phyloP scores from a whole-genome alignment of 768 basidiomycete species.

The Tricholoma sp. region DNA sequence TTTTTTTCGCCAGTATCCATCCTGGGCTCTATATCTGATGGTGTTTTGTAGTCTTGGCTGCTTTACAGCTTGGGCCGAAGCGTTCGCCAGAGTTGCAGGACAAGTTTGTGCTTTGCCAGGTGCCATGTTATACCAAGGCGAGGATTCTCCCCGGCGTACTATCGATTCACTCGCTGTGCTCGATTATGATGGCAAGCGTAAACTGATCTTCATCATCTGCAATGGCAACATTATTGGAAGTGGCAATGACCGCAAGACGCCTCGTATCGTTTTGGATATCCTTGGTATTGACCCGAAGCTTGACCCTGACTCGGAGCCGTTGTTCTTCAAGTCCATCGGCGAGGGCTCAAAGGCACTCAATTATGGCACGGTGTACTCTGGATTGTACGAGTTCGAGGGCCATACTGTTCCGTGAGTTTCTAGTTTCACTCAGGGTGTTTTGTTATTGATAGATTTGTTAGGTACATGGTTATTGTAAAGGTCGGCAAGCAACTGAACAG shows the following conservation, averaged over 20 bases:
- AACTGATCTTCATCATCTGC: conserved; percentile 88
- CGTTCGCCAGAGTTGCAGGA: conserved; percentile 84
- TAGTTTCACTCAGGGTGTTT: conserved; percentile 17
- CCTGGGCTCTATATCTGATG: too few relatives aligned
- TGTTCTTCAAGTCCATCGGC: conserved; percentile 87
- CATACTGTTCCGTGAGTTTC: conserved; percentile 93
- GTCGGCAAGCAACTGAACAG: conserved; percentile 90
- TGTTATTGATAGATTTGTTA: conserved; percentile 25
- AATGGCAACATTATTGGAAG: conserved; percentile 95
- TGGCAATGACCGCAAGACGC: conserved; percentile 90
- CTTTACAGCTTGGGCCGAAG: conserved; percentile 77
- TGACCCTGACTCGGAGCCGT: conserved; percentile 88
- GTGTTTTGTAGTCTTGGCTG: conserved; percentile 73
- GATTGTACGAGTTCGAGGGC: conserved; percentile 90
- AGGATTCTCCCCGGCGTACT: conserved; percentile 87
- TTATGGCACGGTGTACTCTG: conserved; percentile 94
- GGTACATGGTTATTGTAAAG: conserved; percentile 90
- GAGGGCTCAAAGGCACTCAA: conserved; percentile 88
- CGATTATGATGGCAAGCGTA: conserved; percentile 93
- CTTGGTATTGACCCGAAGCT: conserved; percentile 85
- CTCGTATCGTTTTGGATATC: conserved; percentile 88
- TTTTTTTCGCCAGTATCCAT: too few relatives aligned
- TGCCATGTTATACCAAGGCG: conserved; percentile 97
- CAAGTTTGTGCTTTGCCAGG: conserved; percentile 91
- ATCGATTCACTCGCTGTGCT: conserved; percentile 88